Evolutionary conservation across 306 rosid genomes (phyloP).

Genomic region (Crataegus laevigata): DNA sequence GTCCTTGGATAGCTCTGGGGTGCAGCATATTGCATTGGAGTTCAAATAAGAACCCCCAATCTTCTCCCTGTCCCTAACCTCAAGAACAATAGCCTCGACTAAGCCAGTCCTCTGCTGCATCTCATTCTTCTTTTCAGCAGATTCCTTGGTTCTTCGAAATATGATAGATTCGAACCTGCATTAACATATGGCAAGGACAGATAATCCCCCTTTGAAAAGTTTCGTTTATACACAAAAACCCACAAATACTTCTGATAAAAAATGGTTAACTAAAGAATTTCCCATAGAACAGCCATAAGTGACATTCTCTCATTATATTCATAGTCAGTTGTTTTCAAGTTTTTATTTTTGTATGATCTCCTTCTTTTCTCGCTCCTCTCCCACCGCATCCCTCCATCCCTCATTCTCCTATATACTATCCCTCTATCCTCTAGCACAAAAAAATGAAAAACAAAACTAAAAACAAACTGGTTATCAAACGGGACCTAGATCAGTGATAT

Average conservation of each 20-base stretch:
- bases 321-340: not conserved
- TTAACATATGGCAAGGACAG: constrained; percentile 10
- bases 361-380: not conserved
- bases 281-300: not conserved
- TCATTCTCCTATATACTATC: not conserved
- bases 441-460: not conserved
- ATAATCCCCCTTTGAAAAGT: constrained; percentile 12
- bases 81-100: constrained; percentile 60
- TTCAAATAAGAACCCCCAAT: constrained; percentile 64
- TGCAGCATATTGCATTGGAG: constrained; percentile 62
- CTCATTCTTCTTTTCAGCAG: constrained; percentile 41
- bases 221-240: constrained; percentile 1
- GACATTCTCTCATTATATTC: not conserved
- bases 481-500: not conserved
- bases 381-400: not conserved
- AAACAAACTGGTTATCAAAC: not conserved
- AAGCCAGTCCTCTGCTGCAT: constrained; percentile 71
- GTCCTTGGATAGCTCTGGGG: constrained; percentile 53
- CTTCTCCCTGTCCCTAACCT: constrained; percentile 49
- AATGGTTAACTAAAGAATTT: not conserved
- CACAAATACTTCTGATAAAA: not conserved
- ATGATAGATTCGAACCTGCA: constrained; percentile 64
- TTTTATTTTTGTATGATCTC: not conserved
- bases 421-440: not conserved
- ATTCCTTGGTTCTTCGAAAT: constrained; percentile 50